Evolutionary conservation across 148 eudicot genomes (phyloP), one percentile per base, ranked within the genome.

Genomic region (Polygonum aviculare): DNA sequence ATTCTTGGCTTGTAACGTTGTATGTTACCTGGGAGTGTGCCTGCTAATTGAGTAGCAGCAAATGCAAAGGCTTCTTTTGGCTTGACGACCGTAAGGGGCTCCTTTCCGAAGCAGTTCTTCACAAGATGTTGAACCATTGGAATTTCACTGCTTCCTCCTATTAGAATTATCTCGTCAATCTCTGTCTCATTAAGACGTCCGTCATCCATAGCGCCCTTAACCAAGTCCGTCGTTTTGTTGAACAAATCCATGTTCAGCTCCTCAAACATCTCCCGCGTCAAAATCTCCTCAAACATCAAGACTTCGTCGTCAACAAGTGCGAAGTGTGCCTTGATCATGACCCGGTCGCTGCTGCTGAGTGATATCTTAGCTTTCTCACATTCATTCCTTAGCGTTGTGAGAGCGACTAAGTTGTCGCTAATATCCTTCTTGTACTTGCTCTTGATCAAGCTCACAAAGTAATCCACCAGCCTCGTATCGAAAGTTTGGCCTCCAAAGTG

Each of bases 211-310:
- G 5, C 22, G 12, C 2, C 73, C 2, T 36, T 26, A 5, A 69
- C 14, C 33, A 69, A 36, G 3, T 38, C 22, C 0, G 39, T 38
- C 3, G 47, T 36, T 19, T 12, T 38, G 19, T 41, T 69, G 73
- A 69, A 69, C 73, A 69, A 1, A 16, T 69, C 73, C 49, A 69
- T 69, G 73, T 69, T 69, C 10, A 69, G 49, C 49, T 38, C 73
- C 73, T 69, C 73, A 11, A 69, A 69, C 26, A 19, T 36, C 72
- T 35, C 21, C 44, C 72, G 18, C 18, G 72, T 36, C n/a, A 38
- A 14, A 12, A 21, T 15, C 21, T 36, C 73, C 73, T 36, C 49
- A 36, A 69, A 36, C 21, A 0, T 1, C 47, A 36, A 26, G 31
- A 26, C 31, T 26, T 26, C 31, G 31, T 26, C 31, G 31, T 26